Evolutionary conservation across 345 rosid genomes (phyloP), one percentile per base, ranked within the genome.

Genomic region (Eucalyptus albens): DNA sequence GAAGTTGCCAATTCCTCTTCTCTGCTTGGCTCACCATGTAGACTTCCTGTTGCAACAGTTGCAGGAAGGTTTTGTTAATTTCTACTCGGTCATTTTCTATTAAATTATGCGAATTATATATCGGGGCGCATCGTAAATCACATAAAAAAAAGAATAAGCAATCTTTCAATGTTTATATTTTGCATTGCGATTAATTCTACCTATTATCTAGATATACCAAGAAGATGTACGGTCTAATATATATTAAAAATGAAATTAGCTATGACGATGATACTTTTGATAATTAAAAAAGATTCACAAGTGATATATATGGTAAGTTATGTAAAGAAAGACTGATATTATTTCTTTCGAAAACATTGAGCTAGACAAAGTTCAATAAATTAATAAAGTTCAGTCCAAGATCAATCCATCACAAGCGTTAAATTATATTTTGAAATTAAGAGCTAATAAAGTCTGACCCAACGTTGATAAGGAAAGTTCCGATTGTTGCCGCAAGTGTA

Each of bases 41-140:
- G 87, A 93, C 98, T 93, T 96, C 97, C 99, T 97, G 95, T 87
- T n/a, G 67, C 45, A 91, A 77, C 82, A 42, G 59, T 29, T 27
- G 88, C 22, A 47, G 3, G 86, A 17, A 86, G 50, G 55, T 9
- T 33, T 17, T 26, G 47, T 80, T 53, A 67, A 87, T 33, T 37
- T 50, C 15, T 50, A n/a, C 33, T 85, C 31, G 2, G 31, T 86
- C 87, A 17, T 15, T 15, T 45, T 27, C 14, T 31, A 86, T n/a
- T 50, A 86, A 31, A 86, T 15, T 8, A 50, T 29, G 8, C 12
- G 33, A 67, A 16, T 31, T 67, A 31, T 56, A 5, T 9, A 60
- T 13, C 3, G 10, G 3, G n/a, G 22, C 1, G 24, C 94, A 96
- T 72, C 91, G 95, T 94, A 86, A 88, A 93, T 17, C 22, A 29